phyloP scores from a whole-genome alignment of 768 basidiomycete species.

The Piloderma croceum region DNA sequence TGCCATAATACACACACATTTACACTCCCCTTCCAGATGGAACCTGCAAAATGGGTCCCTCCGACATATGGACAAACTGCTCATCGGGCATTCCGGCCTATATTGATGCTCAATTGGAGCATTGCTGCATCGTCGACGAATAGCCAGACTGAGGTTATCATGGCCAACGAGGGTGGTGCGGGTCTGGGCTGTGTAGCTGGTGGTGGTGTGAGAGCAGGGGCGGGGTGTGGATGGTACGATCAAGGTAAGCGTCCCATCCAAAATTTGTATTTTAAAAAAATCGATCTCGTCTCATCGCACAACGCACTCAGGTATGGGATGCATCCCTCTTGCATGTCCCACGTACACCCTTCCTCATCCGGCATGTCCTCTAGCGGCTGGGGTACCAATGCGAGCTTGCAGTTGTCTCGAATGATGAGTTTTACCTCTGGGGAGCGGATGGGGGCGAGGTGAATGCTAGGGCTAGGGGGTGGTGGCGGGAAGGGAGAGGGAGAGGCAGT shows the following conservation, averaged over 20 bases:
- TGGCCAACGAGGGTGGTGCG: too few species aligned
- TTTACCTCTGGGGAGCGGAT: slow-evolving; percentile 38
- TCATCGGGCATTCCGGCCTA: slow-evolving; percentile 70
- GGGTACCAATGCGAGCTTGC: slow-evolving; percentile 72
- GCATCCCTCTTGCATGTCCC: too few species aligned
- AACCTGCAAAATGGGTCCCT: slow-evolving; percentile 74
- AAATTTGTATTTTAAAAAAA: too few species aligned
- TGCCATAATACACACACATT: slow-evolving; percentile 2
- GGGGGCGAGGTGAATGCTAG: slow-evolving; percentile 20
- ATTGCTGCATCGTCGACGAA: too few species aligned
- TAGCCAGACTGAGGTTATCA: too few species aligned
- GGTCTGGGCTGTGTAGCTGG: too few species aligned
- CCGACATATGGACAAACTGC: slow-evolving; percentile 65
- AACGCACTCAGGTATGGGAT: slow-evolving; percentile 65
- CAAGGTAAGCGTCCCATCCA: too few species aligned
- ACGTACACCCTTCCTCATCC: slow-evolving; percentile 67
- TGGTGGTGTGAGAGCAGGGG: too few species aligned
- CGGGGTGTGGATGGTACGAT: too few species aligned
- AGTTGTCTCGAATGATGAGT: slow-evolving; percentile 60
- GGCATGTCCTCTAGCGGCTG: slow-evolving; percentile 72
- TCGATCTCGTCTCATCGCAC: too few species aligned
- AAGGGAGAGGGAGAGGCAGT: too few species aligned
- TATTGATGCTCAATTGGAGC: too few species aligned
- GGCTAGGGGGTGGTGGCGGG: slow-evolving; percentile 11
- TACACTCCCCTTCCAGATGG: slow-evolving; percentile 55